Evolutionary conservation across 768 basidiomycete genomes (phyloP).

Genomic region (Lactarius hatsudake): DNA sequence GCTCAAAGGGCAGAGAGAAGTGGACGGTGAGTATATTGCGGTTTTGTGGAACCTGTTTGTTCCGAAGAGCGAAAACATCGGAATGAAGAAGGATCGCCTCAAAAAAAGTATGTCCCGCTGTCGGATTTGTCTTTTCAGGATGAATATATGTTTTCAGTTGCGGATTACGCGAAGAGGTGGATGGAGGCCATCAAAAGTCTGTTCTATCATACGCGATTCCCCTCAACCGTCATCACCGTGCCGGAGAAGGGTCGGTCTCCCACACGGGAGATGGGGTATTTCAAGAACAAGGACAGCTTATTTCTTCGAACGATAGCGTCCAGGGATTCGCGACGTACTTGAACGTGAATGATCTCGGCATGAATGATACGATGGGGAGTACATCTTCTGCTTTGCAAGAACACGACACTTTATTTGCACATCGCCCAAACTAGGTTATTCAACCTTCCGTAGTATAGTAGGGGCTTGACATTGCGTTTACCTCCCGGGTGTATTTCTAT

Average conservation of each 20-base stretch:
- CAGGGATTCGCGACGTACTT: neutral
- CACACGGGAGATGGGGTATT: neutral
- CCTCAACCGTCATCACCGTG: neutral
- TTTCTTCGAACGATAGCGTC: neutral
- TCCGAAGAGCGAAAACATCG: neutral
- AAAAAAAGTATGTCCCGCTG: neutral
- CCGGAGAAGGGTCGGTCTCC: neutral
- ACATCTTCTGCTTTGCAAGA: neutral
- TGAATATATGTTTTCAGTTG: constrained; percentile 5
- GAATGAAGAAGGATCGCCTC: constrained; percentile 22
- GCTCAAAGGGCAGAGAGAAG: constrained; percentile 4
- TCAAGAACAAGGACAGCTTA: neutral
- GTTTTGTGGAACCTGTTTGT: constrained; percentile 13
- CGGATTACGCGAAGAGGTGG: neutral
- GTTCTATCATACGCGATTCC: neutral
- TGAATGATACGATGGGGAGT: neutral
- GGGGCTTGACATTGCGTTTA: neutral
- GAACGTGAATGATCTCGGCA: neutral
- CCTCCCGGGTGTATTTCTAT: neutral
- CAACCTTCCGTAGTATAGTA: neutral
- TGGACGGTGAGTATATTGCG: constrained; percentile 4
- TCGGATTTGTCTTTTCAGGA: neutral
- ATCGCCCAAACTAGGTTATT: neutral
- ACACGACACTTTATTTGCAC: neutral
- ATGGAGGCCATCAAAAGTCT: neutral